A percentile compares a stretch with the other conserved stretches of the same genome.
These are phyloP conservation scores for Solanum pinnatisectum DNA, from an alignment of 257 asterid genomes.

Conservation along the genomic window DNA sequence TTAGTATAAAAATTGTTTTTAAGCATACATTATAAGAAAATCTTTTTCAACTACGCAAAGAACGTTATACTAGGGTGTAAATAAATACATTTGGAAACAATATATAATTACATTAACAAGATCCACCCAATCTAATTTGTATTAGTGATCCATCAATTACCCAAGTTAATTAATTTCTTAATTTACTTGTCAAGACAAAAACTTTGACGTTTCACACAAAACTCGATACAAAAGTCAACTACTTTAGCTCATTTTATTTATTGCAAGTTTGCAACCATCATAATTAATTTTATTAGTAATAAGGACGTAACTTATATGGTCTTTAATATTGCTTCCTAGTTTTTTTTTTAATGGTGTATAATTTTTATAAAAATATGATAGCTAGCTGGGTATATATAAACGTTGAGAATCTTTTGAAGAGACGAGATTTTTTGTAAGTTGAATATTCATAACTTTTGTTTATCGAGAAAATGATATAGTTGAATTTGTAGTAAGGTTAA, in stretches of 20 bases:
- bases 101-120: not conserved
- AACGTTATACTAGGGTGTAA: not conserved
- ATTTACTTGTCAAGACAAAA: not conserved
- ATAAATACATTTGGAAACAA: not conserved
- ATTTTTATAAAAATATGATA: not conserved
- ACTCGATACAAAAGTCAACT: not conserved
- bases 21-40: not conserved
- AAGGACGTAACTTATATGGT: not conserved
- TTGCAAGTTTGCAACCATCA: not conserved
- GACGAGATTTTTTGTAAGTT: no score
- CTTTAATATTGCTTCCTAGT: not conserved
- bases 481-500: not conserved
- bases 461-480: no score
- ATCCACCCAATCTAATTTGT: not conserved
- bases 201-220: not conserved
- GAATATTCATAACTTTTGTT: no score
- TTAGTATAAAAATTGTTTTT: not conserved
- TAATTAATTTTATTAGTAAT: not conserved
- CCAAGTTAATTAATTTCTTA: not conserved
- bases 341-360: not conserved
- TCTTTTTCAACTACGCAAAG: not conserved
- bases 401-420: no score
- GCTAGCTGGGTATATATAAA: not conserved
- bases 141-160: not conserved
- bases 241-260: not conserved